Percentiles rank a stretch among this genome's conserved stretches.
Conservation (phyloP, 768 basidiomycete species). For the Pleurotus citrinopileatus region DNA sequence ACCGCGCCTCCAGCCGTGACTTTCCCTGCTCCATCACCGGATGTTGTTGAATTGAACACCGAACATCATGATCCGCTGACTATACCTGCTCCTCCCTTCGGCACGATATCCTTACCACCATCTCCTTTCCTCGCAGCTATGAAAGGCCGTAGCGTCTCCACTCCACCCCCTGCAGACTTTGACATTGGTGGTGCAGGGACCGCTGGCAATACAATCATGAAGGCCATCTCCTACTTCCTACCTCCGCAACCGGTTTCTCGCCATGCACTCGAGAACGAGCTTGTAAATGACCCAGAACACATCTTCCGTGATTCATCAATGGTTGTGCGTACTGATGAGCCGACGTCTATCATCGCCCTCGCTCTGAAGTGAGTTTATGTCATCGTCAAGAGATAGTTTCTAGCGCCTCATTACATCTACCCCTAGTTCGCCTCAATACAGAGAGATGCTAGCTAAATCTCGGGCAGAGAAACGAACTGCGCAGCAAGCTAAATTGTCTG, state of each 20-base stretch:
- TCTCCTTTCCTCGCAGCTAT: constrained; percentile 53
- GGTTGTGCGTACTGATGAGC: constrained; percentile 94
- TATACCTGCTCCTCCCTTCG: not conserved
- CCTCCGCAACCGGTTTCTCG: constrained; percentile 51
- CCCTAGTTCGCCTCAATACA: constrained; percentile 74
- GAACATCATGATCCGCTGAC: not conserved
- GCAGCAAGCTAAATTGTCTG: constrained; percentile 52
- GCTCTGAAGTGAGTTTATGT: constrained; percentile 70
- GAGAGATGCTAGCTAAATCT: constrained; percentile 75
- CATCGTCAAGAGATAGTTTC: not conserved
- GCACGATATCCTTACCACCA: constrained; percentile 43
- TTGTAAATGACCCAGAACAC: constrained; percentile 80
- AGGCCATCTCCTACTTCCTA: constrained; percentile 84
- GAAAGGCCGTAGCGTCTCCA: constrained; percentile 35
- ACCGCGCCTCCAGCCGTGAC: constrained; percentile 21
- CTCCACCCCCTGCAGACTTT: constrained; percentile 48
- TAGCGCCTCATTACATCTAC: constrained; percentile 5
- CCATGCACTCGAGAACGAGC: constrained; percentile 46
- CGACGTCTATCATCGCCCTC: constrained; percentile 95
- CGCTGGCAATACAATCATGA: constrained; percentile 75
- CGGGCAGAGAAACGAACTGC: constrained; percentile 74
- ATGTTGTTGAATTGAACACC: not conserved
- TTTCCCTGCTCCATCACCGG: constrained; percentile 6
- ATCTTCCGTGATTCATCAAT: constrained; percentile 94
- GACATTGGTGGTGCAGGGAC: constrained; percentile 48